Base-by-base conservation (phyloP, 1,139 yeast genomes). In the Yamadazyma kanchanaburiensis region DNA sequence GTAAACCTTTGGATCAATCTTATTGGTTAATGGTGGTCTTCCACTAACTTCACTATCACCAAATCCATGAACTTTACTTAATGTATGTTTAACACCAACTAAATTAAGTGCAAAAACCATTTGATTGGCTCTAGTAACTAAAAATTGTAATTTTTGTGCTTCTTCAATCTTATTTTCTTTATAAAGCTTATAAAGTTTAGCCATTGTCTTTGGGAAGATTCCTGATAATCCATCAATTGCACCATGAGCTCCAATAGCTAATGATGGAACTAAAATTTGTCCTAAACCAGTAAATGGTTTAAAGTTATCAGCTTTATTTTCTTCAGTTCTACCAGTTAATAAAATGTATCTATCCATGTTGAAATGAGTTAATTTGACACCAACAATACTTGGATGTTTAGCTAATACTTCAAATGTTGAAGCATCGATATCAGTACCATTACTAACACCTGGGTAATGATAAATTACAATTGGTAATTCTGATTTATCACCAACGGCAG, bases 151-250 rank as follows among this genome's bases (percentile, higher is more conserved):
- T 29, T 51, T 46, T 31, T 49, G 55, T 15, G 75, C 76, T 40
- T 64, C 66, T 31, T 56, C 54, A 25, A 41, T 26, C 32, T 64
- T 48, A 13, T 60, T 61, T 8, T 42, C 40, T 15, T 55, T 47
- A 31, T 37, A 51, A 22, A 58, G 43, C 2, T 43, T 31, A 38
- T 45, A 63, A 25, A 70, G 49, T 35, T 58, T 53, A 27, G 64
- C 62, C 58, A 62, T 54, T 4, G 55, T 40, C 32, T 60, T 64
- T 16, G 70, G 70, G 43, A 65, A 63, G n/a, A 63, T 51, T 27
- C 63, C 66, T 24, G 70, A 56, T 26, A 69, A 46, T 15, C 74
- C 75, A 42, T 70, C 76, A 39, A 70, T 63, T 16, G 74, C 61
- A 24, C 74, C 76, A 35, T 51, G 52, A 29, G 58, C 53, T 15